phyloP scores from a whole-genome alignment of 208 protist species.

The Leishmania gerbilli region DNA sequence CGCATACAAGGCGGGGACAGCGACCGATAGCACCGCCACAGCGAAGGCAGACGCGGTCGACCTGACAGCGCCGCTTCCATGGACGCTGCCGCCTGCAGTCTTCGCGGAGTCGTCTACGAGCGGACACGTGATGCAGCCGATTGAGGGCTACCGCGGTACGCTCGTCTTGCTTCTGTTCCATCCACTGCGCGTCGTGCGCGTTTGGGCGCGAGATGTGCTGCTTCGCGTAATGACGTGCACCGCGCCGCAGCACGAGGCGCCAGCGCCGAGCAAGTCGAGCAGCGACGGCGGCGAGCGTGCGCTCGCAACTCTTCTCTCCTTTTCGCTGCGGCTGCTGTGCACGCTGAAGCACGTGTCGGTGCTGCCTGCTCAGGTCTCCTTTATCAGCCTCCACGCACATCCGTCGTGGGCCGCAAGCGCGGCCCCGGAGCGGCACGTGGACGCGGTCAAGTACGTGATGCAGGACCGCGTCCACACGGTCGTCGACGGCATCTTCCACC shows the following conservation, averaged over 20 bases:
- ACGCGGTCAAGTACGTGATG: neutral
- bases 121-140: neutral
- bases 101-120: neutral
- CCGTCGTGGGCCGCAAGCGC: neutral
- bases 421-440: neutral
- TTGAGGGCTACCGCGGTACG: constrained; percentile 19
- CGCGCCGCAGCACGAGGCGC: neutral
- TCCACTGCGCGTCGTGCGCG: constrained; percentile 29
- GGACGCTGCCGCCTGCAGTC: neutral
- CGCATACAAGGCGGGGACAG: neutral
- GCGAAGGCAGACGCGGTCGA: neutral
- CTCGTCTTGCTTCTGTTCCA: constrained; percentile 57
- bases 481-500: constrained; percentile 45
- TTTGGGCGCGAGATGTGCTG: constrained; percentile 37
- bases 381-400: neutral
- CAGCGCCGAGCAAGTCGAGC: neutral
- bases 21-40: neutral
- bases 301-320: constrained; percentile 6
- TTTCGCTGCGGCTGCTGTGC: constrained; percentile 57
- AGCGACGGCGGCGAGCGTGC: neutral
- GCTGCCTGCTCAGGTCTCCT: constrained; percentile 9
- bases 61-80: neutral
- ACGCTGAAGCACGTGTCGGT: constrained; percentile 47
- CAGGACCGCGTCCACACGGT: constrained; percentile 21
- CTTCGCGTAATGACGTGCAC: constrained; percentile 1